phyloP scores from a whole-genome alignment of 305 asterid genomes.

The Lippia alba region DNA sequence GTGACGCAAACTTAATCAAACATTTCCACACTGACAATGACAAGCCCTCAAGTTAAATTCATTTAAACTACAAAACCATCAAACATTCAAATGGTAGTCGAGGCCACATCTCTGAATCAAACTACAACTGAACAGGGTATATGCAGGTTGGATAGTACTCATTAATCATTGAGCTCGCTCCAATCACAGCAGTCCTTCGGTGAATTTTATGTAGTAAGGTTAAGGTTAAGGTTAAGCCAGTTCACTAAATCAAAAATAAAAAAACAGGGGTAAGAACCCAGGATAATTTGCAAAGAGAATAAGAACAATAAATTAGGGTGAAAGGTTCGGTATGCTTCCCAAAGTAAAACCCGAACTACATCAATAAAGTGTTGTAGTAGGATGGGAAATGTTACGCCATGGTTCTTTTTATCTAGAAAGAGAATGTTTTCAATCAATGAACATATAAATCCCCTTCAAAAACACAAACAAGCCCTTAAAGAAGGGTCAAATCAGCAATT shows the following conservation, averaged over 20 bases:
- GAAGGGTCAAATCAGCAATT: not conserved
- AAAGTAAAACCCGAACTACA: conserved; percentile 19
- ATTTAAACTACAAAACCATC: conserved; percentile 16
- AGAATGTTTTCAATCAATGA: conserved; percentile 6
- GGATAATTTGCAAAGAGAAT: not conserved
- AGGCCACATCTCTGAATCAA: conserved; percentile 32
- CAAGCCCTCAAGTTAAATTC: conserved; percentile 18
- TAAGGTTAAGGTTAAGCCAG: not conserved
- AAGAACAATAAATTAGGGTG: conserved; percentile 1
- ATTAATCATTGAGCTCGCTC: conserved; percentile 19
- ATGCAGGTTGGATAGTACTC: conserved; percentile 26
- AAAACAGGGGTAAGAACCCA: not conserved
- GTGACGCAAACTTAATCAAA: conserved; percentile 14
- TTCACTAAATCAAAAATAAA: conserved; percentile 25
- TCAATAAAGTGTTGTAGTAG: not conserved
- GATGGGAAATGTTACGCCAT: no score
- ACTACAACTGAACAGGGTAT: not conserved
- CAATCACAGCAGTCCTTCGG: conserved; percentile 22
- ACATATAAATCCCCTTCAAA: conserved; percentile 1
- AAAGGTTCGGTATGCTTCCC: conserved; percentile 12
- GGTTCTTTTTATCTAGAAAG: conserved; percentile 3
- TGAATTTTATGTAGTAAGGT: conserved; percentile 6
- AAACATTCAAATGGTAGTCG: conserved; percentile 20
- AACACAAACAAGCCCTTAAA: conserved; percentile 1
- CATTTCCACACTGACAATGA: not conserved